A percentile compares a stretch with the other conserved stretches of the same genome.
phyloP scores from a whole-genome alignment of 352 stramenopile species.

The Phytophthora pseudosyringae region DNA sequence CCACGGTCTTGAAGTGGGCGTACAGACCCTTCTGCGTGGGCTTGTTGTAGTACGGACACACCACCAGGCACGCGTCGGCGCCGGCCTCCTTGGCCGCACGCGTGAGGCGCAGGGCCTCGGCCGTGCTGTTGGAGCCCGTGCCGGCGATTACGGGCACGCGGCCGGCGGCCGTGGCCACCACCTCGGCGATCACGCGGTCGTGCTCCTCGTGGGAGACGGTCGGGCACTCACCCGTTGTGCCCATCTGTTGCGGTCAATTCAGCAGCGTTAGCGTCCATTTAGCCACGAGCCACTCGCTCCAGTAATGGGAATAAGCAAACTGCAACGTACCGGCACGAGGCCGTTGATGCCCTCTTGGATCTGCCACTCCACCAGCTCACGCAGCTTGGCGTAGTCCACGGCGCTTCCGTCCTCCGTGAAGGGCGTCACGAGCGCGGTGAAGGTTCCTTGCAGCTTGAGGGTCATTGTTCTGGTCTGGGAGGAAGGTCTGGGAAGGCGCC shows the following conservation, averaged over 20 bases:
- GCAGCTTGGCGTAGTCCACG: slow-evolving; percentile 95
- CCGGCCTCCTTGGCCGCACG: slow-evolving; percentile 92
- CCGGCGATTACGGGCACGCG: slow-evolving; percentile 95
- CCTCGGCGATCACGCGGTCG: slow-evolving; percentile 93
- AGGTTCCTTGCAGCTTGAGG: slow-evolving; percentile 78
- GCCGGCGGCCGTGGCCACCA: slow-evolving; percentile 78
- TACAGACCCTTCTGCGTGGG: slow-evolving; percentile 96
- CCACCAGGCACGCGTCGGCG: slow-evolving; percentile 94
- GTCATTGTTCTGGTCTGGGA: slow-evolving; percentile 37
- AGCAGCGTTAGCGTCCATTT: neutral
- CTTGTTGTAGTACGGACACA: slow-evolving; percentile 99
- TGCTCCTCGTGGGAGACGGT: slow-evolving; percentile 96
- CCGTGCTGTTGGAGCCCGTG: slow-evolving; percentile 95
- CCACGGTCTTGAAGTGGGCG: slow-evolving; percentile 94
- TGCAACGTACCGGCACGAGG: slow-evolving; percentile 89
- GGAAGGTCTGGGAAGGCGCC: slow-evolving; percentile 3
- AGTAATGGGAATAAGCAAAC: neutral
- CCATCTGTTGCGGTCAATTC: slow-evolving; percentile 65
- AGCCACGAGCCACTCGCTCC: neutral
- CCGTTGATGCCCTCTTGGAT: slow-evolving; percentile 95
- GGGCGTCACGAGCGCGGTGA: slow-evolving; percentile 96
- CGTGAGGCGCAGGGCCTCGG: slow-evolving; percentile 86
- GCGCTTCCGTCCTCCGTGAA: slow-evolving; percentile 91
- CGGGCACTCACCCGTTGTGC: slow-evolving; percentile 97
- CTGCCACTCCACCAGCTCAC: slow-evolving; percentile 93